Evolutionary conservation across 1,284 basidiomycete species (phyloP), one percentile per base, ranked within the genome.

Genomic region (Schizophyllum amplum): DNA sequence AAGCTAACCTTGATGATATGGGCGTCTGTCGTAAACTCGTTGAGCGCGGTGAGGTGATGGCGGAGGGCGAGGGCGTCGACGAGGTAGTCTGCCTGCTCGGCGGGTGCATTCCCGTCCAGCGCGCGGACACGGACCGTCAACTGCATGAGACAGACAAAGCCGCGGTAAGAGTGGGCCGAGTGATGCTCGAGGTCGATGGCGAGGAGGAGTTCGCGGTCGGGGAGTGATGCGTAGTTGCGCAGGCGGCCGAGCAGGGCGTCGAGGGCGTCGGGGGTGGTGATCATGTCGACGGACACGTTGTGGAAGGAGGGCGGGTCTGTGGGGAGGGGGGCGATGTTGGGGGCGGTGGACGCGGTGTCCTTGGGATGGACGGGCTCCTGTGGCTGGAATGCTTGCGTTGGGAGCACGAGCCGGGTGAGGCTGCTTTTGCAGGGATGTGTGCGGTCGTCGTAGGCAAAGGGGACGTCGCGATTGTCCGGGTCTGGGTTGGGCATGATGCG

Each of bases 141-240:
- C 70, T 97, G 96, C 84, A 98, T 95, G 58, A 99, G 74, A 66
- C 94, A 98, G 11, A 96, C 81, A 64, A 98, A 91, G 0, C 97
- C 96, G 21, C 75, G 73, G 70, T 90, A 98, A 4, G 87, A 86
- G 52, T 94, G 81, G 65, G 87, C 90, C 62, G 82, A 87, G 75
- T 98, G 94, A 67, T 98, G 90, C 70, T 99, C 96, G 51, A 99
- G 76, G 71, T 99, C 96, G 46, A 99, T 80, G 1, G 96, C 96
- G 55, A 99, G 80, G 33, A 42, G 33, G 33, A 42, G 33, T 9
- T 42, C 33, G 33, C 17, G 33, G 33, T 9, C 13, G 27, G 27
- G 6, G 27, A 13, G 27, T 33, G 27, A 5, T 33, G 27, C 6
- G 27, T 6, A 13, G 27, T 5, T n/a, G n/a, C n/a, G n/a, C n/a